Evolutionary conservation across 331 rosid genomes (phyloP), one percentile per base, ranked within the genome.

Genomic region (Malus hybrid): DNA sequence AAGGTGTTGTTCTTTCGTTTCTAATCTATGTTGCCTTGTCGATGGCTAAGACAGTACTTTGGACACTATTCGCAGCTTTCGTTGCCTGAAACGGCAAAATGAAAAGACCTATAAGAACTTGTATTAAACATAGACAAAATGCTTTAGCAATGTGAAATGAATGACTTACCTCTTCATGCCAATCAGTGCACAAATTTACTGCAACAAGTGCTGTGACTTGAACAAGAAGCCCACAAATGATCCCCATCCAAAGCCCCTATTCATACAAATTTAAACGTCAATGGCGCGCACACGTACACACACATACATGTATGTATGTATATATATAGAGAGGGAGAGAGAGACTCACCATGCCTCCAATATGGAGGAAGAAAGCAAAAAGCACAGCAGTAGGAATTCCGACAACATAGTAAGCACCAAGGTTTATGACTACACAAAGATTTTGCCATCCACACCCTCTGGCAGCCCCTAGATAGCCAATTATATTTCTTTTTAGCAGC

Each of bases 391-490:
- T 77, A 67, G 95, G 95, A 70, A 90, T 84, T 69, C 85, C 95
- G 20, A 87, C 89, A 55, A 73, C 80, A 81, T 90, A 90, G 78
- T 87, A 90, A 70, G 92, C 88, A 0, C 85, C 88, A 57, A 90
- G 90, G 81, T 90, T 90, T 60, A 87, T 81, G 79, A 69, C 50
- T 54, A 81, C 90, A 57, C 95, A 86, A n/a, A 90, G 81, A 36
- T 86, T 87, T 77, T 90, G 95, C 95, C 94, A 87, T 18, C 95
- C 90, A 84, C 95, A 87, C 18, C 95, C 90, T 86, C 95, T 87
- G 2, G 89, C 90, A 84, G 88, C 86, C 18, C 95, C 95, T 89
- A 42, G 10, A 65, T 68, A 44, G 34, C 60, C 14, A 73, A 22
- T 56, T 56, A 56, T n/a, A 54, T 4, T 32, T 65, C 6, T 60